phyloP scores from a whole-genome alignment of 2,329 filamentous ascomycete genomes.

The Chrysosporium keratinophilum region DNA sequence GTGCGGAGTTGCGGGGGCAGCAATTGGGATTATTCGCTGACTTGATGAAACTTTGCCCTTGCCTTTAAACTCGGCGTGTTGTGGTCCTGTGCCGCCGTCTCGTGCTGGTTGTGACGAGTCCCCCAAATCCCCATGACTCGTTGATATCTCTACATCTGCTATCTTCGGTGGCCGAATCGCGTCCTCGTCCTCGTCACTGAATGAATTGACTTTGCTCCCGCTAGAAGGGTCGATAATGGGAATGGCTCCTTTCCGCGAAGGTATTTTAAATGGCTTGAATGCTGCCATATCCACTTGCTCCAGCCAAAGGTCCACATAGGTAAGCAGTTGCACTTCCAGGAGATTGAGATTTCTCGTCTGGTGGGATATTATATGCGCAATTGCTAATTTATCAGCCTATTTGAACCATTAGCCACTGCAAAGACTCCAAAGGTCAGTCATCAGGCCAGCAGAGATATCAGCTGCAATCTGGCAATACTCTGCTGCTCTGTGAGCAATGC shows the following conservation, averaged over 20 bases:
- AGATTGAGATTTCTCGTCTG: neutral
- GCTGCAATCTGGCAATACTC: too few relatives aligned
- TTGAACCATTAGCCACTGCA: neutral
- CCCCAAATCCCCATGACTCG: neutral
- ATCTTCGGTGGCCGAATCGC: neutral
- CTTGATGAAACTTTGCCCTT: too few relatives aligned
- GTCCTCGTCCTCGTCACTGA: neutral
- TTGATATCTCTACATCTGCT: neutral
- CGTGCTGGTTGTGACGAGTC: too few relatives aligned
- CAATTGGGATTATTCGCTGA: too few relatives aligned
- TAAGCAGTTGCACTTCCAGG: neutral
- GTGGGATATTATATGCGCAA: neutral
- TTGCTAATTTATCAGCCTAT: neutral
- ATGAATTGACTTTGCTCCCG: neutral
- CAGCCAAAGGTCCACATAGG: neutral
- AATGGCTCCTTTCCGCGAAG: conserved; percentile 8
- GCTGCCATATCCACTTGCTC: neutral
- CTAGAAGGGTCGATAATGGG: conserved; percentile 9
- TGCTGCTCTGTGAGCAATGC: neutral
- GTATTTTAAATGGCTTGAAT: neutral
- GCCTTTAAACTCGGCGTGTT: too few relatives aligned
- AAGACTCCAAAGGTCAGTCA: neutral
- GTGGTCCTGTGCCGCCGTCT: too few relatives aligned
- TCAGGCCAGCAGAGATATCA: neutral
- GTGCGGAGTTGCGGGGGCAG: neutral